Conservation (phyloP, 768 basidiomycete genomes). For the Boletus pseudopeckii region DNA sequence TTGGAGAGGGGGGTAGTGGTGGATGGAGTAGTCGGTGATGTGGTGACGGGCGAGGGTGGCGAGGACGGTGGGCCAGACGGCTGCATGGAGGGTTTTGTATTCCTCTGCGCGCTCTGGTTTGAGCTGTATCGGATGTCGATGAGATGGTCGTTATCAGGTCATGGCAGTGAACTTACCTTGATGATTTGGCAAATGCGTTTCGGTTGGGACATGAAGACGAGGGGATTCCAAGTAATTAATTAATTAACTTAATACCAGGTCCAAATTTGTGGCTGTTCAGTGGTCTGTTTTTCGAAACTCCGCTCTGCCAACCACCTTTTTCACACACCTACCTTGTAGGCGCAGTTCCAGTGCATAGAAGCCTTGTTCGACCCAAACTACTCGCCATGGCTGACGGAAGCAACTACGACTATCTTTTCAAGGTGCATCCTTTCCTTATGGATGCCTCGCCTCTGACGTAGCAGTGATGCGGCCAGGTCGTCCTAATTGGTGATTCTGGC, state of each 20-base stretch:
- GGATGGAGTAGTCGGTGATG: constrained; percentile 74
- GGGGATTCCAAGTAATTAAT: too few relatives aligned
- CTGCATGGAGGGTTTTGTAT: constrained; percentile 56
- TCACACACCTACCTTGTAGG: background rate
- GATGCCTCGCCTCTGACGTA: background rate
- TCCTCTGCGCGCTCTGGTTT: constrained; percentile 49
- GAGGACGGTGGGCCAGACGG: constrained; percentile 69
- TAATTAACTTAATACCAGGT: background rate
- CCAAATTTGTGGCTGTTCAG: background rate
- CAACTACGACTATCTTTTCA: constrained; percentile 99
- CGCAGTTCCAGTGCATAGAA: background rate
- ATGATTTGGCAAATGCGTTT: constrained; percentile 73
- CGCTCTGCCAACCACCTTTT: constrained; percentile 16
- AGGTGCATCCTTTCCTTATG: constrained; percentile 48
- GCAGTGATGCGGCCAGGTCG: constrained; percentile 60
- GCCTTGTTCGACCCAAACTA: constrained; percentile 5
- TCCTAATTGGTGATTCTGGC: constrained; percentile 98
- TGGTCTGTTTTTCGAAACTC: constrained; percentile 27
- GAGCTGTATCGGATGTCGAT: constrained; percentile 36
- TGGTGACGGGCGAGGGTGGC: constrained; percentile 58
- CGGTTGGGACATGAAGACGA: constrained; percentile 12
- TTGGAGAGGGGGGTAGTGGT: constrained; percentile 57
- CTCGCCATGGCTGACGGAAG: constrained; percentile 79
- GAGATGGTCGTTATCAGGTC: background rate
- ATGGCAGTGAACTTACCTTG: constrained; percentile 41